Evolutionary conservation across 2,329 filamentous ascomycete genomes (phyloP), one percentile per base, ranked within the genome.

Genomic region (Pestalotiopsis sp.): DNA sequence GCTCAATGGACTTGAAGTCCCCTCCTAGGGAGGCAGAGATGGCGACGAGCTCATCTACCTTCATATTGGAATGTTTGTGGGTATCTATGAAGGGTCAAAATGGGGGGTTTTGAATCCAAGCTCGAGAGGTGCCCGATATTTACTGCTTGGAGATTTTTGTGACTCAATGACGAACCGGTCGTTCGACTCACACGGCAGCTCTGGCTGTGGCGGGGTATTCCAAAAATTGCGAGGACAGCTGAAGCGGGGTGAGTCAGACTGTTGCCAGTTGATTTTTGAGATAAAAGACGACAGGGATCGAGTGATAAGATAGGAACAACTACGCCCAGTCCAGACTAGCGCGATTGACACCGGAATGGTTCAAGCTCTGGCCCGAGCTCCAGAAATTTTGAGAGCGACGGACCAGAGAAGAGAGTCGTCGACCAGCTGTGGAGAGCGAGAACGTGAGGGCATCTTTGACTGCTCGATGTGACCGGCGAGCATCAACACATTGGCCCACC

Each of bases 1-100:
- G 87, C 78, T 96, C 93, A 72, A 95, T 90, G 69, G 91, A 85
- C 83, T 96, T 97, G 83, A 97, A 96, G 81, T 97, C 93, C 52
- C 84, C 85, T 69, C 82, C 80, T 70, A 90, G 82, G 73, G 83
- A 83, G 75, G 80, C 80, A 70, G 85, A 82, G 64, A 90, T 80
- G 68, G 83, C 79, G 70, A 84, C 80, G 72, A 90, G 82, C 79
- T 89, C 86, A 74, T 87, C 84, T 72, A 81, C 78, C 82, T 89
- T 89, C 88, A 90, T 89, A 67, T 74, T 85, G 72, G 65, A 67
- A 70, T 66, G 72, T 49, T 68, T 64, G 63, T 62, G 68, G 52
- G 20, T 36, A 45, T 64, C 63, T 52, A 36, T 57, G 49, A 56
- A 25, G 63, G 11, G 25, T 56, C 25, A 14, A 45, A n/a, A 45